Evolutionary conservation across 2,329 filamentous ascomycete species (phyloP).

Genomic region (Sclerotinia borealis): DNA sequence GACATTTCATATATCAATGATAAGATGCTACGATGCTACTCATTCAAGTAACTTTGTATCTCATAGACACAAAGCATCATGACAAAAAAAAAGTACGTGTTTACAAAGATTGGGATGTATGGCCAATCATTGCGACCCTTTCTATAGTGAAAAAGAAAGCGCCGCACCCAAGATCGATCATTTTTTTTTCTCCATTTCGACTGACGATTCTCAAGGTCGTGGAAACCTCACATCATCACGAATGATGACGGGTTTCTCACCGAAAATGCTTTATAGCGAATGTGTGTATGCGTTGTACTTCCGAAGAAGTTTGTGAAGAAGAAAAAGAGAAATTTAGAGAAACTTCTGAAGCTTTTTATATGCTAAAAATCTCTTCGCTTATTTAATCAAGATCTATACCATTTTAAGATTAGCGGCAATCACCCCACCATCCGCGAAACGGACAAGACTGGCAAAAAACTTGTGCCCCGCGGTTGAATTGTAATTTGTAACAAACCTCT

Average conservation of each 20-base stretch:
- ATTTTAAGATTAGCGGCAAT: not conserved
- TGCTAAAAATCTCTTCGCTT: constrained; percentile 5
- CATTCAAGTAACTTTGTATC: not conserved
- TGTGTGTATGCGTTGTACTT: constrained; percentile 17
- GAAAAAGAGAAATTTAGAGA: not conserved
- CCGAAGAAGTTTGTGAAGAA: constrained; percentile 15
- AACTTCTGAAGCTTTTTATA: not conserved
- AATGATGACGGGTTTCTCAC: constrained; percentile 18
- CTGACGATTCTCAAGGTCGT: constrained; percentile 20
- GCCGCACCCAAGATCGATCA: constrained; percentile 19
- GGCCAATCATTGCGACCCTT: constrained; percentile 18
- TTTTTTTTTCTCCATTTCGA: constrained; percentile 16
- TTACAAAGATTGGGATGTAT: constrained; percentile 14
- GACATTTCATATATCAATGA: not conserved
- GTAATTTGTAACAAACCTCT: constrained; percentile 7
- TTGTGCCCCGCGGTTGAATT: constrained; percentile 9
- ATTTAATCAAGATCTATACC: not conserved
- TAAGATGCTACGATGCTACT: not conserved
- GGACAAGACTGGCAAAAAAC: constrained; percentile 1
- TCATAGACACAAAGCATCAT: not conserved
- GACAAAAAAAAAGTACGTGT: not conserved
- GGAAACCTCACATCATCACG: constrained; percentile 16
- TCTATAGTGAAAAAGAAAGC: constrained; percentile 15
- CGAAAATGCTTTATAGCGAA: constrained; percentile 19
- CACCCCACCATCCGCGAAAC: not conserved